These are phyloP conservation scores for Erucastrum elatum DNA, from an alignment of 345 rosid species.

Conservation along the genomic window DNA sequence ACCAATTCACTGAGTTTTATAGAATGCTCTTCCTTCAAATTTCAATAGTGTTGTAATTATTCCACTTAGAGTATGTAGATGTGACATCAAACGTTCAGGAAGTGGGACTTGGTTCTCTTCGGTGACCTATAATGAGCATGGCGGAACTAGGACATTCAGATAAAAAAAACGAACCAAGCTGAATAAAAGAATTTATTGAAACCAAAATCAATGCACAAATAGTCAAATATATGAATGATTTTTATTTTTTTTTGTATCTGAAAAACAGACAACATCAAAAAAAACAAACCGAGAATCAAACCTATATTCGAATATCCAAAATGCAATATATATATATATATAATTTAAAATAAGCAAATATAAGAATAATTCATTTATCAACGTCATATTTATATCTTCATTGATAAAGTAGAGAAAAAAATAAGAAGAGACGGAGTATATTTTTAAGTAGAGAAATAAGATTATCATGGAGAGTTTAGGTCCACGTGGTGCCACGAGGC, in stretches of 20 bases:
- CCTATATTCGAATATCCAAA: background rate
- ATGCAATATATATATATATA: background rate
- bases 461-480: background rate
- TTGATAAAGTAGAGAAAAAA: background rate
- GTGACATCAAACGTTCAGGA: background rate
- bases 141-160: background rate
- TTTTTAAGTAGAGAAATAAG: background rate
- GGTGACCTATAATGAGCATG: background rate
- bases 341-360: too few relatives aligned
- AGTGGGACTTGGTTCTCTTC: background rate
- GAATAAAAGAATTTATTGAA: too few relatives aligned
- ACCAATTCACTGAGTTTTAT: background rate
- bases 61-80: background rate
- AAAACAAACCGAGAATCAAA: background rate
- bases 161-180: too few relatives aligned
- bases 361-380: too few relatives aligned
- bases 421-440: background rate
- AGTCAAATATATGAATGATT: too few relatives aligned
- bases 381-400: too few relatives aligned
- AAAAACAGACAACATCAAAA: background rate
- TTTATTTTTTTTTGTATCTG: background rate
- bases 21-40: background rate
- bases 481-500: slow-evolving; percentile 36
- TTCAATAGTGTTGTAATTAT: background rate
- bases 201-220: background rate